Evolutionary conservation across 2,329 filamentous ascomycete genomes (phyloP).

Genomic region (Zymoseptoria ardabiliae): DNA sequence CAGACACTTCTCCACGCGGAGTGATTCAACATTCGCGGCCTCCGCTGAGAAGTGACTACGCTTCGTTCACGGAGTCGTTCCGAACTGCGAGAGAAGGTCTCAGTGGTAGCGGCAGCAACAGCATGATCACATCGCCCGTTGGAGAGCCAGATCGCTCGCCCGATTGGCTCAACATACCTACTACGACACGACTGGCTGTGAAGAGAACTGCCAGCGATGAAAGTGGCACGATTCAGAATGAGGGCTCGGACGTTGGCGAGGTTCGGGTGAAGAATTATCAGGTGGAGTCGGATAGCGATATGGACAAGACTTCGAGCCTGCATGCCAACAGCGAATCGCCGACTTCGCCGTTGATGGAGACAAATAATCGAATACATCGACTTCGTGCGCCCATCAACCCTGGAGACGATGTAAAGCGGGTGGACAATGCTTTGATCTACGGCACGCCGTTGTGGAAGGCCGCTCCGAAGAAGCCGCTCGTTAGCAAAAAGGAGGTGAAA

Average conservation of each 20-base stretch:
- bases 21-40: slow-evolving; percentile 16
- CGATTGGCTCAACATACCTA: not conserved
- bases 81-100: slow-evolving; percentile 39
- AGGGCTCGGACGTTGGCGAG: slow-evolving; percentile 1
- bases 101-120: slow-evolving; percentile 24
- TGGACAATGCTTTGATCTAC: slow-evolving; percentile 14
- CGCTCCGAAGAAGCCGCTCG: slow-evolving; percentile 6
- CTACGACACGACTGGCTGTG: slow-evolving; percentile 1
- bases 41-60: slow-evolving; percentile 18
- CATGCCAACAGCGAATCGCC: slow-evolving; percentile 8
- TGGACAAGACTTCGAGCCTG: slow-evolving; percentile 7
- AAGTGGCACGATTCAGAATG: slow-evolving; percentile 1
- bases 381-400: slow-evolving; percentile 16
- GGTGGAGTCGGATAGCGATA: slow-evolving; percentile 17
- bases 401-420: slow-evolving; percentile 16
- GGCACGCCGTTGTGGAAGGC: slow-evolving; percentile 6
- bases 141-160: not conserved
- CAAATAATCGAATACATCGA: slow-evolving; percentile 6
- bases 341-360: slow-evolving; percentile 7
- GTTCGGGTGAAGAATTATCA: slow-evolving; percentile 13
- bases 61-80: slow-evolving; percentile 42
- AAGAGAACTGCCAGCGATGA: slow-evolving; percentile 2
- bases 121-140: slow-evolving; percentile 9
- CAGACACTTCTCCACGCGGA: slow-evolving; percentile 28
- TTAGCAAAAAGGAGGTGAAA: not conserved